Evolutionary conservation across 192 early-diverging fungal genomes (phyloP), one percentile per base, ranked within the genome.

Genomic region (Spizellomyces sp.): DNA sequence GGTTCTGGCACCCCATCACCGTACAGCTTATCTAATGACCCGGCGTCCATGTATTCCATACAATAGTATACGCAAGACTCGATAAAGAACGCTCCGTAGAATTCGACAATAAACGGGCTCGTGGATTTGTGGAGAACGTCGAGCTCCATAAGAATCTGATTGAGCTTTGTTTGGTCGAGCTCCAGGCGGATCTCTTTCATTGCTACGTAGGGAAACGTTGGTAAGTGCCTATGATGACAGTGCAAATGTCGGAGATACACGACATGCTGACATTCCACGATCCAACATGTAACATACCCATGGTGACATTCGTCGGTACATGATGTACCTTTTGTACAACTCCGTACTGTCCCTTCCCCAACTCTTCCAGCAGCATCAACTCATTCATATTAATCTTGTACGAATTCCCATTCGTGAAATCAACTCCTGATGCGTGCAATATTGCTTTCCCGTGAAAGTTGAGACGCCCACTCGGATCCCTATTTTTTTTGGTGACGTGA

Each of bases 41-140:
- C 96, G 55, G 88, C 92, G 71, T 98, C 96, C 96, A 98, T 98
- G 73, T 87, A 98, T 79, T 98, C 96, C 94, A 98, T 98, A 73
- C 92, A 95, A 73, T 95, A 95, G 77, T 96, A 98, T 8, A 98
- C 96, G 77, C 93, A 94, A n/a, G 90, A 90, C 72, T 98, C 96
- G 67, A 94, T 89, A 65, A 96, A 94, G 79, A 97, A 98, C 0
- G 95, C 94, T 7, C 96, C 96, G 81, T 97, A 98, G 71, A 98
- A 98, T 42, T 96, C 95, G n/a, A 98, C 92, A 82, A 98, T 97
- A 63, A 90, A 93, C 3, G 92, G 87, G 69, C 90, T 93, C 52
- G 86, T 80, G 54, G 90, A 89, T 74, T 93, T 90, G 82, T 98
- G 95, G 60, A 98, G 81, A 36, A 98, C 90, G 73, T 96, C 91